Evolutionary conservation across 1,284 basidiomycete species (phyloP).

Genomic region (Filobasidium uniguttulatum): DNA sequence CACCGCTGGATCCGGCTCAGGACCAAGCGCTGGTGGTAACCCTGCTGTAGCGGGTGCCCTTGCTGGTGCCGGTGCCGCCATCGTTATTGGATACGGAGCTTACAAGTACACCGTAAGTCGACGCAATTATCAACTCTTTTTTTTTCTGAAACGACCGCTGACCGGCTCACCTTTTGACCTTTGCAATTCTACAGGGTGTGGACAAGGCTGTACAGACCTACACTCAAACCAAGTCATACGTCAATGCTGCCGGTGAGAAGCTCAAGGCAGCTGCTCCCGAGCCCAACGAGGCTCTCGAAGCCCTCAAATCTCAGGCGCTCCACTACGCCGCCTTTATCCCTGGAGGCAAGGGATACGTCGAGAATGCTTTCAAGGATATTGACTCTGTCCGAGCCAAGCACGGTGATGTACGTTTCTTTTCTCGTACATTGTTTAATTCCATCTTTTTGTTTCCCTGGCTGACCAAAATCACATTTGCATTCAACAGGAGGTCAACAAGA

Average conservation of each 20-base stretch:
- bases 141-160: neutral
- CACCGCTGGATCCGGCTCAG: conserved; percentile 2
- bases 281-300: conserved; percentile 37
- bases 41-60: conserved; percentile 11
- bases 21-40: conserved; percentile 3
- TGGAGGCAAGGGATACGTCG: conserved; percentile 39
- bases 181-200: conserved; percentile 18
- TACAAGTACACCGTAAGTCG: conserved; percentile 36
- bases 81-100: conserved; percentile 30
- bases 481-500: conserved; percentile 33
- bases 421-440: too few relatives aligned
- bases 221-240: conserved; percentile 30
- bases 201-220: conserved; percentile 35
- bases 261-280: conserved; percentile 30
- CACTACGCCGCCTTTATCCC: conserved; percentile 40
- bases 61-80: conserved; percentile 12
- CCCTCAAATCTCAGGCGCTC: conserved; percentile 38
- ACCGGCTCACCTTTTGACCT: too few relatives aligned
- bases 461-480: neutral
- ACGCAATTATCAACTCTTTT: neutral
- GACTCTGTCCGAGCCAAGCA: conserved; percentile 39
- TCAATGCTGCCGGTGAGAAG: conserved; percentile 34
- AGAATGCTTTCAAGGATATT: conserved; percentile 40
- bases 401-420: conserved; percentile 21
- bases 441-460: too few relatives aligned